Evolutionary conservation across 2,329 filamentous ascomycete genomes (phyloP).

Genomic region (Trichophyton benhamiae): DNA sequence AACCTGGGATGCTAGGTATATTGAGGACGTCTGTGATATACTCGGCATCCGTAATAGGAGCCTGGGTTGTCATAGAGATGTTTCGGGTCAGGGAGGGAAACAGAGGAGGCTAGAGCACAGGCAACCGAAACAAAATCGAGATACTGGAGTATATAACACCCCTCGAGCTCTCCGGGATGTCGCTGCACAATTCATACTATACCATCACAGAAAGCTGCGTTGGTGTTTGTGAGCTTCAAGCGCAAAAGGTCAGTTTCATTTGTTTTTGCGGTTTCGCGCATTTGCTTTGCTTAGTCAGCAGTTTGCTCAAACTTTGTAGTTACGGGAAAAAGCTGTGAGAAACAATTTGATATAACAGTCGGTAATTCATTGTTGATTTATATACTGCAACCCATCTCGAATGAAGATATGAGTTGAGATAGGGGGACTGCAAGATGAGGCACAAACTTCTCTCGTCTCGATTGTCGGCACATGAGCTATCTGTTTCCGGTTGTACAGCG

Average conservation of each 20-base stretch:
- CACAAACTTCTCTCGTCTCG: too few relatives aligned
- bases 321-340: neutral
- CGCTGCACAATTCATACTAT: neutral
- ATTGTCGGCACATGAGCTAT: too few relatives aligned
- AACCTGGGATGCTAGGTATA: conserved; percentile 20
- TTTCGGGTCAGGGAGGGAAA: neutral
- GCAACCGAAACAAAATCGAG: neutral
- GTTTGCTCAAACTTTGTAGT: neutral
- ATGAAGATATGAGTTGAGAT: too few relatives aligned
- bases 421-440: too few relatives aligned
- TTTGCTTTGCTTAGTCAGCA: neutral
- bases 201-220: neutral
- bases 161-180: neutral
- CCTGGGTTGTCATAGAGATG: conserved; percentile 35
- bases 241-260: neutral
- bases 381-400: neutral
- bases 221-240: neutral
- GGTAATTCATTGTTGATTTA: neutral
- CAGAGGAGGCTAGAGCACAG: neutral
- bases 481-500: too few relatives aligned
- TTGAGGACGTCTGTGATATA: conserved; percentile 36
- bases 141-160: neutral
- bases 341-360: neutral
- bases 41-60: conserved; percentile 36
- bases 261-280: neutral